Evolutionary conservation across 1,284 basidiomycete species (phyloP), one percentile per base, ranked within the genome.

Genomic region (Psilocybe mexicana): DNA sequence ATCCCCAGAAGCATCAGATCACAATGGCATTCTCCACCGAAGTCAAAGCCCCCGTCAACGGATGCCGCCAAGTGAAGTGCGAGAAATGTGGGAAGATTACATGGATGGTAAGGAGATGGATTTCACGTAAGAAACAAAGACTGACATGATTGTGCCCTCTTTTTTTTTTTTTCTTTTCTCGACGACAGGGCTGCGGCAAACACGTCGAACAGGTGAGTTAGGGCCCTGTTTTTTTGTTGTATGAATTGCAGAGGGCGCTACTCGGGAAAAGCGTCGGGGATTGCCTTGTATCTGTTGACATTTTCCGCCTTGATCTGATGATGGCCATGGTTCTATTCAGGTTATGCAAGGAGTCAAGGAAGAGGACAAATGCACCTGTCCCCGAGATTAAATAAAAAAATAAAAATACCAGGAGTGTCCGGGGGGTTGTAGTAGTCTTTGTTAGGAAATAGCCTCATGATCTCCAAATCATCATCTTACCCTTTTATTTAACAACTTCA

Each of bases 301-400:
- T 58, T 59, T 63, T 60, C 60, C 60, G 65, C 54, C 55, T 59
- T 56, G 54, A 59, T 55, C 55, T 55, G 43, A 50, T 48, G 44
- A 54, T 52, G 18, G 18, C 18, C 18, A 18, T 18, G 52, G 30
- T 42, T 58, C 63, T 58, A 45, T 44, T 18, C 69, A 88, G 85
- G 86, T 86, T 59, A 86, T 91, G 86, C 75, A 76, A 63, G 71
- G 79, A 64, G 84, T 90, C 63, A 81, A 83, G 67, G 86, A 86
- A 61, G 85, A 86, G 66, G 82, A 90, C 70, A 83, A 79, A 71
- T 91, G 89, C 71, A 72, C 69, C 63, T 91, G 88, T 68, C 62
- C 76, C 54, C 77, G 79, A 65, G 72, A 68, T 60, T 65, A 54
- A 52, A 5, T 50, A 55, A 48, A 44, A 26, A 28, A 24, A 43